phyloP scores from a whole-genome alignment of 2,329 filamentous ascomycete genomes.

The Phaeosphaeriaceae sp. region DNA sequence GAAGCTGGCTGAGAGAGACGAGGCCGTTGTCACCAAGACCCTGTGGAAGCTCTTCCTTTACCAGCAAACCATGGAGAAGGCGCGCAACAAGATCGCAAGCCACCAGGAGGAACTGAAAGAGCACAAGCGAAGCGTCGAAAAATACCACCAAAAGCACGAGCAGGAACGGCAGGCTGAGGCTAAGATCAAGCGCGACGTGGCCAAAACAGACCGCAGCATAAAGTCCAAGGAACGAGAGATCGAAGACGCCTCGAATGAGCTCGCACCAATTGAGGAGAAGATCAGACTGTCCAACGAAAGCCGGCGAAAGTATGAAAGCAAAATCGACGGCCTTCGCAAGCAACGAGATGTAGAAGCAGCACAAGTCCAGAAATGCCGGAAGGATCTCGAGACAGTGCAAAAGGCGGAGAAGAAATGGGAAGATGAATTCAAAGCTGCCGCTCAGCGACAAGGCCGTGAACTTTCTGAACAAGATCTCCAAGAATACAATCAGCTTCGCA shows the following conservation, averaged over 20 bases:
- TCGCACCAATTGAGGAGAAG: conserved; percentile 92
- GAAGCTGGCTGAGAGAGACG: conserved; percentile 88
- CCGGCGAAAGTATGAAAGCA: conserved; percentile 69
- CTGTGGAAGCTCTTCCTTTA: conserved; percentile 98
- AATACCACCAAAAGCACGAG: conserved; percentile 80
- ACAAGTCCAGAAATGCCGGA: conserved; percentile 75
- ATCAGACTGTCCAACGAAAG: conserved; percentile 75
- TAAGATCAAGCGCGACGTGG: conserved; percentile 75
- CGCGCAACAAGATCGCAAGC: conserved; percentile 85
- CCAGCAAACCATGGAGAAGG: conserved; percentile 90
- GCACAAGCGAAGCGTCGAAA: conserved; percentile 83
- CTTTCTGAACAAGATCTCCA: conserved; percentile 85
- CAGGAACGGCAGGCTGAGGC: conserved; percentile 83
- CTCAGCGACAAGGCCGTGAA: conserved; percentile 85
- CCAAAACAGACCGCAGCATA: conserved; percentile 83
- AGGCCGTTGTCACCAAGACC: conserved; percentile 89
- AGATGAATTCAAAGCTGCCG: conserved; percentile 80
- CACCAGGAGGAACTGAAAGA: conserved; percentile 96
- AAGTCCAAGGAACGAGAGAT: conserved; percentile 85
- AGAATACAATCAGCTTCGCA: conserved; percentile 84
- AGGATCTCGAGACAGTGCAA: conserved; percentile 81
- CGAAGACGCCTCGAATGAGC: conserved; percentile 81
- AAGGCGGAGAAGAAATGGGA: conserved; percentile 91
- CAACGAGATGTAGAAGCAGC: conserved; percentile 76
- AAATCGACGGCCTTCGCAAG: conserved; percentile 73